These are phyloP conservation scores for Mucor irregularis DNA, from an alignment of 371 early-diverging fungal genomes.

Conservation along the genomic window DNA sequence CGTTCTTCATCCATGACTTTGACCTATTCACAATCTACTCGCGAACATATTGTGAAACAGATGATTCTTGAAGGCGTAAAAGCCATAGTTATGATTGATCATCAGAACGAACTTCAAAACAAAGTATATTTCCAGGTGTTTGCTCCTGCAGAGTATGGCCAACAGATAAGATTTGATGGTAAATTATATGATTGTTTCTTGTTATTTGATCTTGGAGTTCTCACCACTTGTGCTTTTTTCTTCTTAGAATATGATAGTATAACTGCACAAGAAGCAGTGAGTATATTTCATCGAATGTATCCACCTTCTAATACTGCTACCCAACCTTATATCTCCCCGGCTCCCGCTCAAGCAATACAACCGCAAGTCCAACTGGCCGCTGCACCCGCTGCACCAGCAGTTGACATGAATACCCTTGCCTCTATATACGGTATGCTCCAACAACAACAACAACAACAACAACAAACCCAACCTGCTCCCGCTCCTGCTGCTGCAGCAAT, in stretches of 20 bases:
- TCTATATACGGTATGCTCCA: conserved; percentile 19
- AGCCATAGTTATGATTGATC: conserved; percentile 23
- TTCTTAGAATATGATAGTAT: conserved; percentile 30
- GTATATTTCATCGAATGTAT: conserved; percentile 12
- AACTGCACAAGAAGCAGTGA: conserved; percentile 23
- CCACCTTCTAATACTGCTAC: background rate
- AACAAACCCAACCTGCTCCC: background rate
- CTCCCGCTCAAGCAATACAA: too few species aligned
- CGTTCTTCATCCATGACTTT: conserved; percentile 14
- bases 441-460: conserved; percentile 3
- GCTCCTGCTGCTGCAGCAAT: background rate
- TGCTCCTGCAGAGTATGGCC: conserved; percentile 12
- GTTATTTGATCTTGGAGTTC: background rate
- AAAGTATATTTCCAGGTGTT: conserved; percentile 30
- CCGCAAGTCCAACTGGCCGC: background rate
- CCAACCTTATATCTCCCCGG: conserved; percentile 1
- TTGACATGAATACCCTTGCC: conserved; percentile 27
- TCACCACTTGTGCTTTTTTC: background rate
- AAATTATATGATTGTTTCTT: background rate
- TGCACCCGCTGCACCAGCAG: background rate
- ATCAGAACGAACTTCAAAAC: conserved; percentile 3
- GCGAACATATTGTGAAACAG: conserved; percentile 19
- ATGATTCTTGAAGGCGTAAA: conserved; percentile 33
- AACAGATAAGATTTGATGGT: conserved; percentile 30
- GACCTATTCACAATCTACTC: conserved; percentile 3